Conservation (phyloP, 257 asterid species). For the Solanum chmielewskii region DNA sequence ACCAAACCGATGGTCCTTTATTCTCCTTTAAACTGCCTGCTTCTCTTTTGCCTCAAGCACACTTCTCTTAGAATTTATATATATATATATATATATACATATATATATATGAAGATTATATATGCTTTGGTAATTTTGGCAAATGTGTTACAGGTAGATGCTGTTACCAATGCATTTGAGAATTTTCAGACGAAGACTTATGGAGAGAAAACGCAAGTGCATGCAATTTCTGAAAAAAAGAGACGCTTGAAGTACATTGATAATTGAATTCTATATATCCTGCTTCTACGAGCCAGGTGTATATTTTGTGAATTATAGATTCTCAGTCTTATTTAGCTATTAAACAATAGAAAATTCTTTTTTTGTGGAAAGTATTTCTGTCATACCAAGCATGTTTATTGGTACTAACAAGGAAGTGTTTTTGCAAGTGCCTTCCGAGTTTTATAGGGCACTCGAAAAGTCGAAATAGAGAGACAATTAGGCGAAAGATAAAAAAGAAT, state of each 20-base stretch:
- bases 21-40: not conserved
- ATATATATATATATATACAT: not conserved
- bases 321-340: not conserved
- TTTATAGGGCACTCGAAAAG: not conserved
- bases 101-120: not conserved
- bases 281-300: no score
- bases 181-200: conserved; percentile 64
- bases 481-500: not conserved
- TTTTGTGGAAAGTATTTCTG: not conserved
- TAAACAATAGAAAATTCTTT: not conserved
- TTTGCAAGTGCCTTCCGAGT: not conserved
- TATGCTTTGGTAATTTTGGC: not conserved
- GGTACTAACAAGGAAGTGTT: not conserved
- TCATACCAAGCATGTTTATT: no score
- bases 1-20: not conserved
- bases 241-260: conserved; percentile 5
- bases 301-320: no score
- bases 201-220: conserved; percentile 72
- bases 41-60: not conserved
- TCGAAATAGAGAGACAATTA: no score
- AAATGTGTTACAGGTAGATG: conserved; percentile 45
- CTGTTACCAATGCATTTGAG: conserved; percentile 67
- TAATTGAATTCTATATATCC: no score
- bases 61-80: not conserved
- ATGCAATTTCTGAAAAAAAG: conserved; percentile 72